phyloP scores from a whole-genome alignment of 2,329 filamentous ascomycete genomes.

The Aureobasidium vineae region DNA sequence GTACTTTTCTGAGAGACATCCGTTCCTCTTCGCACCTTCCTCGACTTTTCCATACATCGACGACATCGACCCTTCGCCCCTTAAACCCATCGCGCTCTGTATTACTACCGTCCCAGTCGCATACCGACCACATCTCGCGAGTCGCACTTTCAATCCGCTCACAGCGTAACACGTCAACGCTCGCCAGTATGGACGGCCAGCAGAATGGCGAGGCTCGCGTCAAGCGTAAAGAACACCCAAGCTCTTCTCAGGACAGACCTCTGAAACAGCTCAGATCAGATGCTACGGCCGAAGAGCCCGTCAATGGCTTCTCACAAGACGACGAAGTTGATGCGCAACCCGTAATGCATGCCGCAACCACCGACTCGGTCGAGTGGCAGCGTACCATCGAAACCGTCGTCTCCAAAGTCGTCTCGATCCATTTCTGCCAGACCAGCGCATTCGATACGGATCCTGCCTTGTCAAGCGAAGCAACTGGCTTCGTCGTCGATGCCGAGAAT shows the following conservation, averaged over 20 bases:
- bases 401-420: conserved; percentile 94
- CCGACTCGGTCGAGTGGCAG: conserved; percentile 85
- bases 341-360: conserved; percentile 49
- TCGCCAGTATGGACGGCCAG: conserved; percentile 19
- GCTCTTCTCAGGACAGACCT: conserved; percentile 36
- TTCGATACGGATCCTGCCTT: conserved; percentile 97
- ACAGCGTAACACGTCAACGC: background rate
- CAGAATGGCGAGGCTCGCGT: conserved; percentile 26
- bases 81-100: background rate
- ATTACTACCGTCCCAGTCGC: background rate
- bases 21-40: conserved; percentile 16
- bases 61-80: background rate
- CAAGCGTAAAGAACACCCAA: conserved; percentile 41
- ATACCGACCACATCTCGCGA: background rate
- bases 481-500: conserved; percentile 91
- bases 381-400: conserved; percentile 92
- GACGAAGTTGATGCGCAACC: conserved; percentile 42
- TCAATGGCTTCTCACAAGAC: conserved; percentile 34
- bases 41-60: conserved; percentile 16
- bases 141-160: background rate
- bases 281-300: conserved; percentile 36
- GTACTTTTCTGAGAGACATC: conserved; percentile 27
- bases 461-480: conserved; percentile 94
- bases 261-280: conserved; percentile 38
- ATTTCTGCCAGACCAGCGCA: conserved; percentile 96